Conservation (phyloP, 805 yeast species). For the Henningerozyma blattae region DNA sequence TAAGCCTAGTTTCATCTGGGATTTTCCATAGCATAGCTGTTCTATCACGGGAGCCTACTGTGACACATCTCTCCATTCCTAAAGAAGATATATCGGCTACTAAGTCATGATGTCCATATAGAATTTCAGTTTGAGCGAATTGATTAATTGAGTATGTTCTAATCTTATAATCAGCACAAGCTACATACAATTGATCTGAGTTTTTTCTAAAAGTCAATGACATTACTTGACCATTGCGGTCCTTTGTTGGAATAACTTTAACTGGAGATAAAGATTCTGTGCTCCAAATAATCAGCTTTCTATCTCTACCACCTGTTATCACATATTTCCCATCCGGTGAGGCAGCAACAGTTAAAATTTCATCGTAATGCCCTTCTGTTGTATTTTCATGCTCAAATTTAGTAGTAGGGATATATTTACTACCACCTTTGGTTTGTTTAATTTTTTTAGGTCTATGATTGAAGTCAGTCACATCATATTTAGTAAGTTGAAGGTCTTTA, state of each 20-base stretch:
- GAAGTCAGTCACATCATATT: constrained; percentile 57
- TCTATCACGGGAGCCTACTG: constrained; percentile 91
- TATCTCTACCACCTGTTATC: constrained; percentile 85
- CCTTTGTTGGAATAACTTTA: constrained; percentile 65
- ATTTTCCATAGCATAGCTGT: constrained; percentile 96
- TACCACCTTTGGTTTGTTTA: constrained; percentile 55
- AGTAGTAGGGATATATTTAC: constrained; percentile 28
- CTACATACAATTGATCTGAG: constrained; percentile 78
- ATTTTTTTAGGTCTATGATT: constrained; percentile 51
- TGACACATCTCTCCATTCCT: constrained; percentile 81
- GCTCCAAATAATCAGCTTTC: constrained; percentile 76
- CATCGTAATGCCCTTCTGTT: constrained; percentile 64
- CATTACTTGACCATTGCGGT: constrained; percentile 58
- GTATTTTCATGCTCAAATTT: constrained; percentile 33
- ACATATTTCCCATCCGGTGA: constrained; percentile 80
- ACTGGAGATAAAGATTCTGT: constrained; percentile 64
- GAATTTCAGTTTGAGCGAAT: constrained; percentile 75
- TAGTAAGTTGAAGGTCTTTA: constrained; percentile 67
- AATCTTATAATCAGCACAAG: constrained; percentile 85
- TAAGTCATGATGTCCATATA: constrained; percentile 92
- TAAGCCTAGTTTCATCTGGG: constrained; percentile 85
- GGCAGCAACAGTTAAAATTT: constrained; percentile 67
- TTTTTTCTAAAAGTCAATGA: constrained; percentile 68
- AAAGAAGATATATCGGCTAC: constrained; percentile 75
- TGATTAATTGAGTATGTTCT: constrained; percentile 80